Evolutionary conservation across 2,329 filamentous ascomycete species (phyloP).

Genomic region (Corniculantispora saksenae): DNA sequence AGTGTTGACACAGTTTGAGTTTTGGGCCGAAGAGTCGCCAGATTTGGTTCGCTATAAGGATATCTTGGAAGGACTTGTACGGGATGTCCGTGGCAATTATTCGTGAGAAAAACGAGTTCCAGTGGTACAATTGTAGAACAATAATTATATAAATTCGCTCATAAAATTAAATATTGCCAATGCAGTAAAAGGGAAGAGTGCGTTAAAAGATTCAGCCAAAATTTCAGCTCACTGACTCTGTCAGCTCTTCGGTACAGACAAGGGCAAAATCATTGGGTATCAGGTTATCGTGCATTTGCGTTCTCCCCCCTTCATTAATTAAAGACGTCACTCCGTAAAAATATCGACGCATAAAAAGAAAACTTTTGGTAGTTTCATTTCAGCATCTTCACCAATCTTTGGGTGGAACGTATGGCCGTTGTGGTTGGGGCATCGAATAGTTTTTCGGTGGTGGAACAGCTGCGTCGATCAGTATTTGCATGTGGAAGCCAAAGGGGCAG

Average conservation of each 20-base stretch:
- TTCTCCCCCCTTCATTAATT: neutral
- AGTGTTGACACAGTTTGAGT: slow-evolving; percentile 24
- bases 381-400: slow-evolving; percentile 8
- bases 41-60: slow-evolving; percentile 23
- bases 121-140: neutral
- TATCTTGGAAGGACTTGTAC: slow-evolving; percentile 19
- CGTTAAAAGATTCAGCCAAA: neutral
- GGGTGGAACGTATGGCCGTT: neutral
- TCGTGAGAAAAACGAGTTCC: neutral
- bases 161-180: neutral
- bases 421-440: neutral
- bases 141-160: neutral
- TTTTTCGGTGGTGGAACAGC: neutral
- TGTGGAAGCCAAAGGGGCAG: no score
- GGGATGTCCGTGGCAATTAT: slow-evolving; percentile 22
- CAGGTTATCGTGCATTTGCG: neutral
- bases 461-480: neutral
- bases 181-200: neutral
- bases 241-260: neutral
- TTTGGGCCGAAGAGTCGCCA: slow-evolving; percentile 24
- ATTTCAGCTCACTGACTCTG: neutral
- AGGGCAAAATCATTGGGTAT: neutral
- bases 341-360: neutral
- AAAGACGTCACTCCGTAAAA: neutral
- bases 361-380: neutral